These are phyloP conservation scores for Cephaloascus fragrans DNA, from an alignment of 805 yeast species.

Conservation along the genomic window DNA sequence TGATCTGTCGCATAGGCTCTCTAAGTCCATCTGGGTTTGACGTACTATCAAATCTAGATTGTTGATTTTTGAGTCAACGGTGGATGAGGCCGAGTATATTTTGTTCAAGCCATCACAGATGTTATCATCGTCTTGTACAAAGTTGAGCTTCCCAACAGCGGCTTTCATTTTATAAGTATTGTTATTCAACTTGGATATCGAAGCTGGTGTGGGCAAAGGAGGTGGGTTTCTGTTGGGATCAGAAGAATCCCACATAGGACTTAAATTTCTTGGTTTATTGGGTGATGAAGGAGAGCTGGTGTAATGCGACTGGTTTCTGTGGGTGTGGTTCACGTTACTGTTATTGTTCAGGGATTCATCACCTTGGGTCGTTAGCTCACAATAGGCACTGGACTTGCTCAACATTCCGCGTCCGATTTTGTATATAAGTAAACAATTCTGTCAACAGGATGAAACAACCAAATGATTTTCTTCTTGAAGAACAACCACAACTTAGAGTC, in stretches of 20 bases:
- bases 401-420: too few relatives aligned
- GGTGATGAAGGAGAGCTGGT: too few relatives aligned
- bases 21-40: slow-evolving; percentile 15
- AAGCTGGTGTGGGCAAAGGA: slow-evolving; percentile 19
- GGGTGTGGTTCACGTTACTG: too few relatives aligned
- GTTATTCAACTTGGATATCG: background rate
- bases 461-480: too few relatives aligned
- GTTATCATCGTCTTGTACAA: background rate
- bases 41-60: slow-evolving; percentile 8
- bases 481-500: too few relatives aligned
- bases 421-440: too few relatives aligned
- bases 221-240: slow-evolving; percentile 30
- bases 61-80: background rate
- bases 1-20: slow-evolving; percentile 13
- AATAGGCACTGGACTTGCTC: too few relatives aligned
- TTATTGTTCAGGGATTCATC: background rate
- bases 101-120: background rate
- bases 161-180: background rate
- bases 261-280: slow-evolving; percentile 8
- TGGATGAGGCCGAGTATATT: background rate
- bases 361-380: background rate
- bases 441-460: too few relatives aligned
- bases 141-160: background rate
- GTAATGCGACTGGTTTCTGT: too few relatives aligned
- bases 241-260: slow-evolving; percentile 25